Conservation (phyloP, 1,284 basidiomycete genomes). For the Tylopilus microsporus region DNA sequence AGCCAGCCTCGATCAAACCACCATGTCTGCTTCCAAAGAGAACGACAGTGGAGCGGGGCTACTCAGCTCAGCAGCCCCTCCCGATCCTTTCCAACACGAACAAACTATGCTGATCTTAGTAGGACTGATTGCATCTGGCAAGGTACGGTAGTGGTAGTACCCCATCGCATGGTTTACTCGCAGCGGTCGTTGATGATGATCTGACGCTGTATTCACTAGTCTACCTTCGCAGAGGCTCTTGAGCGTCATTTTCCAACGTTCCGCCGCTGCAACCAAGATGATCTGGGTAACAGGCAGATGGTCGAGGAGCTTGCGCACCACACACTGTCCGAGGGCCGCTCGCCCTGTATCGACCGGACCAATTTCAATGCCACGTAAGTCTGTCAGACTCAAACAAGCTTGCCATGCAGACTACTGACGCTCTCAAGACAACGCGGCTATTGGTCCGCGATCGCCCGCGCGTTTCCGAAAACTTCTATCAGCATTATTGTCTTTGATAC, state of each 20-base stretch:
- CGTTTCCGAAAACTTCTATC: constrained; percentile 53
- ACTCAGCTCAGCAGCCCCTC: not conserved
- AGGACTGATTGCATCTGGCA: constrained; percentile 66
- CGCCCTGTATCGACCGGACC: constrained; percentile 69
- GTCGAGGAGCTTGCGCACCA: constrained; percentile 55
- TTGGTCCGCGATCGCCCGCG: constrained; percentile 65
- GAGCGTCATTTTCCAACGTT: constrained; percentile 54
- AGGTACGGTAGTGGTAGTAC: constrained; percentile 39
- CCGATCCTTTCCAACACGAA: constrained; percentile 30
- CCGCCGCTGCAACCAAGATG: constrained; percentile 68
- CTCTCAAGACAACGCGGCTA: constrained; percentile 55
- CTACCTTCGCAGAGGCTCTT: constrained; percentile 65
- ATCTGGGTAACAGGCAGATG: constrained; percentile 48
- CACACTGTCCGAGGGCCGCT: constrained; percentile 49
- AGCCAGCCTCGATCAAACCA: constrained; percentile 9
- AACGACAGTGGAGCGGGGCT: not conserved
- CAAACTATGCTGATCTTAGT: constrained; percentile 61
- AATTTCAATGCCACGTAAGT: constrained; percentile 64
- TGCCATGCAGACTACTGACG: constrained; percentile 4
- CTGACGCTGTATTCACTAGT: constrained; percentile 30
- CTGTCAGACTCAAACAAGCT: not conserved
- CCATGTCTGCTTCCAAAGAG: constrained; percentile 18
- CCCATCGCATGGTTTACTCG: not conserved
- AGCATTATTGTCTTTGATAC: constrained; percentile 72
- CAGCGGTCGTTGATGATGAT: not conserved